A percentile compares a stretch with the other conserved stretches of the same genome.
Evolutionary conservation across 2,329 filamentous ascomycete genomes (phyloP).

Genomic region (Diaporthe ampelina): DNA sequence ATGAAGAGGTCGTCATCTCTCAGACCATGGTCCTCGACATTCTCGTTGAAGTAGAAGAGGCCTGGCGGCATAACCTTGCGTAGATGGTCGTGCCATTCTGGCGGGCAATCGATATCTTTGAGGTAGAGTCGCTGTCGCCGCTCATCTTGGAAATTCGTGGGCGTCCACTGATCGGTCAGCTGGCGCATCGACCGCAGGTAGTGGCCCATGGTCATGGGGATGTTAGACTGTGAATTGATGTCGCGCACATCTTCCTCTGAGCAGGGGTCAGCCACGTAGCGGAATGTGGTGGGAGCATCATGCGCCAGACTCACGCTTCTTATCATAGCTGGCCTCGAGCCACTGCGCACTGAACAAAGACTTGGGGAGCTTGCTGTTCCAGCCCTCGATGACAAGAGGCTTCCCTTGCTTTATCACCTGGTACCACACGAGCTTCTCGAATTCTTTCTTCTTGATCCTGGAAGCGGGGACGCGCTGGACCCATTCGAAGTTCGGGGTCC

Average conservation of each 20-base stretch:
- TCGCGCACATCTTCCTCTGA: conserved; percentile 88
- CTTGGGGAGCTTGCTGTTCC: conserved; percentile 80
- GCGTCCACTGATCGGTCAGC: conserved; percentile 85
- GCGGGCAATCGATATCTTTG: conserved; percentile 96
- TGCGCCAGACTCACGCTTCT: conserved; percentile 74
- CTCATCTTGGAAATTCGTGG: conserved; percentile 82
- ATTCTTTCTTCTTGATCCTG: conserved; percentile 82
- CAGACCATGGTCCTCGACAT: conserved; percentile 64
- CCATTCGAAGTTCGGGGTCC: conserved; percentile 87
- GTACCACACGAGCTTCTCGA: conserved; percentile 86
- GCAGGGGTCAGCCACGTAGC: conserved; percentile 44
- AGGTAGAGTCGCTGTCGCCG: conserved; percentile 89
- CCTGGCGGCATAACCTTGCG: conserved; percentile 82
- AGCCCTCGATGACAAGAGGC: conserved; percentile 92
- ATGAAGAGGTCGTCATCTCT: conserved; percentile 58
- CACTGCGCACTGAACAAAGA: conserved; percentile 85
- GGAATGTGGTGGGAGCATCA: neutral
- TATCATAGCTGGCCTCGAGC: conserved; percentile 83
- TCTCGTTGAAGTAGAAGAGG: conserved; percentile 93
- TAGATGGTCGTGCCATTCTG: conserved; percentile 86
- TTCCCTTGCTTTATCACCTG: conserved; percentile 89
- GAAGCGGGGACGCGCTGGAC: conserved; percentile 83
- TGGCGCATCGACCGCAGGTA: conserved; percentile 90
- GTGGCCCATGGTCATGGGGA: conserved; percentile 89
- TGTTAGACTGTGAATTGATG: conserved; percentile 77